Base-by-base conservation (phyloP, 306 rosid species). In the Arachis hypogaea region DNA sequence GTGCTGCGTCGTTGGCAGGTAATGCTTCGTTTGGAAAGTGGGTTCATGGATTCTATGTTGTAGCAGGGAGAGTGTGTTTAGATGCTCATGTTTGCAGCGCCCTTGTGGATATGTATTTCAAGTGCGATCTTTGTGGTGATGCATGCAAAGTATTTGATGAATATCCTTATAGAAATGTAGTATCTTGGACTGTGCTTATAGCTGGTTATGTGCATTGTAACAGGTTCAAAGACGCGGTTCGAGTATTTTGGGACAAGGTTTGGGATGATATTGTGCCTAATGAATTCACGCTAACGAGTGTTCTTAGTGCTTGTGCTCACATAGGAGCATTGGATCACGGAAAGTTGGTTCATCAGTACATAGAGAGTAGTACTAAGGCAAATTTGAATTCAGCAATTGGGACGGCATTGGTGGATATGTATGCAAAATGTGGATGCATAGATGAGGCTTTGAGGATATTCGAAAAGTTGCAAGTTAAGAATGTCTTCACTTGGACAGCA, bases 391-490 rank as follows among this genome's bases (percentile, higher is more conserved):
- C 67, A 52, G 68, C 63, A 11, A 28, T 84, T 36, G 82, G 82
- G 41, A 52, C 85, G 0, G 78, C 87, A 14, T 64, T 84, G 76
- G 66, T 84, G 5, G 82, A 80, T 54, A 77, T 84, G 85, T 84
- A 84, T 69, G 85, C 85, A 69, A 84, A 80, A 77, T 77, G 87
- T 8, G 82, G 87, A 40, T 77, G 82, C 71, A 73, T 80, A 2
- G 42, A 46, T 36, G 82, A 84, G 55, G 87, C 87, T 41, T 65
- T 73, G 45, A 65, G 43, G 80, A 74, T 77, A 6, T 84, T 84
- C 65, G 78, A 69, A 55, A 59, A 60, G 63, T 73, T 84, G 65
- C 66, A 66, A 14, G 76, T 29, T 22, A 80, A 80, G 72, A 59
- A 84, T 59, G 85, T 84, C 67, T 72, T 69, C 72, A 64, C 85